These are phyloP conservation scores for Alternaria brassicicola DNA, from an alignment of 2,329 filamentous ascomycete species.

Conservation along the genomic window DNA sequence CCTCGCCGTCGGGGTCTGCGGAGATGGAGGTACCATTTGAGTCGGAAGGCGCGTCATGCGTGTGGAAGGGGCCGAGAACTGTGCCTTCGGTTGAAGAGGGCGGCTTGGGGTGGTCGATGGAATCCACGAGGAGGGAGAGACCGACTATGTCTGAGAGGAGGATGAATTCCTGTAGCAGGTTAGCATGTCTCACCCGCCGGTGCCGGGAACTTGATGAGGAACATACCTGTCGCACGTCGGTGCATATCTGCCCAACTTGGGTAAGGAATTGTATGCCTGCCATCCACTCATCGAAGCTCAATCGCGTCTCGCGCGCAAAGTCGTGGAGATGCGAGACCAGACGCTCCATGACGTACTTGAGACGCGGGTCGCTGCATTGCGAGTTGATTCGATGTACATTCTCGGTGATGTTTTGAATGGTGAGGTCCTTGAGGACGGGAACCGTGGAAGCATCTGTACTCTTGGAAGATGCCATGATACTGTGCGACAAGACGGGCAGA, in stretches of 20 bases:
- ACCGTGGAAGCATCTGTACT: slow-evolving; percentile 11
- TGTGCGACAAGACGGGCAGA: neutral
- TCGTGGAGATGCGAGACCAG: slow-evolving; percentile 81
- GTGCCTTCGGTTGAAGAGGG: slow-evolving; percentile 73
- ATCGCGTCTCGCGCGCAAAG: slow-evolving; percentile 77
- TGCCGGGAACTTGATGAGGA: neutral
- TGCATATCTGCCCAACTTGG: slow-evolving; percentile 73
- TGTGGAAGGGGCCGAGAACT: slow-evolving; percentile 83
- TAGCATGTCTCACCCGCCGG: neutral
- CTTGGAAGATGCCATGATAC: slow-evolving; percentile 2
- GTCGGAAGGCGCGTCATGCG: slow-evolving; percentile 70
- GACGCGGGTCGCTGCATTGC: slow-evolving; percentile 66
- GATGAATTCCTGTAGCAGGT: slow-evolving; percentile 69
- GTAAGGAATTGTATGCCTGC: slow-evolving; percentile 73
- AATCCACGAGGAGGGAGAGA: slow-evolving; percentile 79
- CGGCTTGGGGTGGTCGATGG: slow-evolving; percentile 83
- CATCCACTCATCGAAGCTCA: slow-evolving; percentile 82
- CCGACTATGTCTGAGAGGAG: slow-evolving; percentile 80
- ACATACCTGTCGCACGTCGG: slow-evolving; percentile 71
- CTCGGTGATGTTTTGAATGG: slow-evolving; percentile 79
- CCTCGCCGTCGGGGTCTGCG: slow-evolving; percentile 70
- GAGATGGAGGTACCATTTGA: slow-evolving; percentile 67
- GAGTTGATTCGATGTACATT: slow-evolving; percentile 79
- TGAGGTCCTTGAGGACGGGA: slow-evolving; percentile 64
- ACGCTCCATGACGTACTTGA: slow-evolving; percentile 74